Evolutionary conservation across 106 monocot species (phyloP), one percentile per base, ranked within the genome.

Genomic region (Allium fistulosum): DNA sequence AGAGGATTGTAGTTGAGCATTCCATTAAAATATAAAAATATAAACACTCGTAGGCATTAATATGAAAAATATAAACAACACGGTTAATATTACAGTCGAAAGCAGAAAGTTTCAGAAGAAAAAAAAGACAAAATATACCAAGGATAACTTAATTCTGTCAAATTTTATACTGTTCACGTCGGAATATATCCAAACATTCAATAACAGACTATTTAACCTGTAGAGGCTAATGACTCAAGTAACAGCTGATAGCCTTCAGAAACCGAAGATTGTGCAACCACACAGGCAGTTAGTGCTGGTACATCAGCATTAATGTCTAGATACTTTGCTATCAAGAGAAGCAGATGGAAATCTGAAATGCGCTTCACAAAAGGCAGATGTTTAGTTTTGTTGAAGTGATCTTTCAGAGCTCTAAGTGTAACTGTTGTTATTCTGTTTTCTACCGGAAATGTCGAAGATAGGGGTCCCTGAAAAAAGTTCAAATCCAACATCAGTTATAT

Each of bases 291-390:
- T 27, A 96, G 62, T 0, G 88, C 72, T 6, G 96, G 96, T 9
- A 96, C 76, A 47, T 96, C 96, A 16, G 84, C 64, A 27, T 89
- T 92, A 9, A 75, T 76, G 62, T 96, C 96, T n/a, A 96, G 65
- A 70, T 72, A 84, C 67, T 56, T 77, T 5, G 83, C 63, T 12
- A 96, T 77, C 7, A 88, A 51, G 61, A 96, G 88, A 9, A 96
- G 88, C 46, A 96, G 53, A 72, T 92, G 96, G 60, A 96, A 96
- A 60, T 96, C 96, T 7, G 92, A 88, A 51, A 96, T 88, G 53
- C 86, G 86, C 69, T 92, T 92, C 47, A 89, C 88, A 65, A 92
- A 92, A 0, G 84, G 71, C 9, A 88, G 80, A 71, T 82, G 75
- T 72, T 92, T 96, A 0, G 80, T 61, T 28, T 73, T 71, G 51